phyloP scores from a whole-genome alignment of 768 basidiomycete genomes.

The Kondoa malvinella region DNA sequence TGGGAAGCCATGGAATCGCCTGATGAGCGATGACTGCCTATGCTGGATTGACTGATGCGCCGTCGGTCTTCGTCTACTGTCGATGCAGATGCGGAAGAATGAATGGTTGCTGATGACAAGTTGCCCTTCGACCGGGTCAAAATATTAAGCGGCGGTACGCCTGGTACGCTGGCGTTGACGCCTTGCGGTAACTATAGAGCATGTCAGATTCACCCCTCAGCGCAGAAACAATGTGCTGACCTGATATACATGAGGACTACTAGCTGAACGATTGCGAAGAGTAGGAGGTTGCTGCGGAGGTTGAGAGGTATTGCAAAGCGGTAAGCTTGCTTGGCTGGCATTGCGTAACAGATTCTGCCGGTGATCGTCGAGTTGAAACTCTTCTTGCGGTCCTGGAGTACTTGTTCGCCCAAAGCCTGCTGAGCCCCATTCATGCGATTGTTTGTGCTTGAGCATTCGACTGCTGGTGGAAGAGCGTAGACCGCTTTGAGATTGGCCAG shows the following conservation, averaged over 20 bases:
- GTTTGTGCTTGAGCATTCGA: slow-evolving; percentile 20
- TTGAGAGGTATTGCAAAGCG: slow-evolving; percentile 6
- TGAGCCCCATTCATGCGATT: slow-evolving; percentile 23
- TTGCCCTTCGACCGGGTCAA: slow-evolving; percentile 6
- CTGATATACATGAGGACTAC: slow-evolving; percentile 35
- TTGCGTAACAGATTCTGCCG: slow-evolving; percentile 19
- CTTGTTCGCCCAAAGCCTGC: slow-evolving; percentile 19
- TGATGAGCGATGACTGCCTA: slow-evolving; percentile 23
- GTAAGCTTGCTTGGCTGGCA: slow-evolving; percentile 18
- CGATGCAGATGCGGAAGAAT: slow-evolving; percentile 20
- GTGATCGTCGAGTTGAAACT: slow-evolving; percentile 15
- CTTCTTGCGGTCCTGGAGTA: slow-evolving; percentile 9
- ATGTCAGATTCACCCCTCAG: slow-evolving; percentile 9
- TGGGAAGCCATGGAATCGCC: slow-evolving; percentile 19
- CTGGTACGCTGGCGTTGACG: slow-evolving; percentile 11
- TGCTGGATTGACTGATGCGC: slow-evolving; percentile 22
- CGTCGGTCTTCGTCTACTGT: slow-evolving; percentile 14
- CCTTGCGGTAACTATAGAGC: slow-evolving; percentile 13
- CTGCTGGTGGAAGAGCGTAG: slow-evolving; percentile 24
- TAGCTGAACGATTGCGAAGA: slow-evolving; percentile 33
- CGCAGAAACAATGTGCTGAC: slow-evolving; percentile 15
- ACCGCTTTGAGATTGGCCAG: slow-evolving; percentile 9
- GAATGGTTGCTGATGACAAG: slow-evolving; percentile 21
- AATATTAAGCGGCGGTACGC: slow-evolving; percentile 2
- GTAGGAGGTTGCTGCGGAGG: slow-evolving; percentile 28